Base-by-base conservation (phyloP, 139 green algal species). In the Chlamydomonas urium region DNA sequence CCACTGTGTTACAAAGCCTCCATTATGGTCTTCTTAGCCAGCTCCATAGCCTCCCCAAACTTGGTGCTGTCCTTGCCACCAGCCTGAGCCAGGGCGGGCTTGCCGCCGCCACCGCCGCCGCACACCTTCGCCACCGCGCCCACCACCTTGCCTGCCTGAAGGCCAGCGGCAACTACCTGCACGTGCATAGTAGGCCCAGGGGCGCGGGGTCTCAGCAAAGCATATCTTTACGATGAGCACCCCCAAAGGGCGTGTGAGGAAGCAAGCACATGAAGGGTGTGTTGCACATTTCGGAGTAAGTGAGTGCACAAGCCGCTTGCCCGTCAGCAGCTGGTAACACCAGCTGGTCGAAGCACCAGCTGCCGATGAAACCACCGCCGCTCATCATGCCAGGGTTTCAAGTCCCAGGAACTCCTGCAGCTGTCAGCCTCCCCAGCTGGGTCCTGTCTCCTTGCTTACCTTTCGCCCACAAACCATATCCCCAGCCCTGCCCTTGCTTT, bases 71-170 rank as follows among this genome's bases (percentile, higher is more conserved):
- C 86, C 75, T 90, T 90, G 10, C 90, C 93, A 26, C 93, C 93
- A 38, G 93, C 93, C 69, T 97, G 92, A 1, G 93, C 93, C 29
- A 97, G 75, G 32, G 83, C 89, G 1, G 93, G 92, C 75, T 90
- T 87, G 28, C 93, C 93, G 24, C 93, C 93, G 24, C 93, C 93
- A 2, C 92, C 91, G 3, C 93, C 93, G 1, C 92, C 92, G 73
- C 93, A 97, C 45, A 94, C 63, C 80, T 96, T 95, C 31, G 93
- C 93, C 29, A 96, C 77, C 8, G 72, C 73, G 3, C 92, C 91
- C 17, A 96, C 80, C 33, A 97, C 82, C 72, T 94, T 92, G 65
- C 93, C 93, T 8, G 93, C 93, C 26, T 94, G 71, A 33, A 93
- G 38, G 0, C 84, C 84, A 4, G 34, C 66, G 61, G 82, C 83